Evolutionary conservation across 2,329 filamentous ascomycete species (phyloP).

Genomic region (Phyllosticta citrichinensis): DNA sequence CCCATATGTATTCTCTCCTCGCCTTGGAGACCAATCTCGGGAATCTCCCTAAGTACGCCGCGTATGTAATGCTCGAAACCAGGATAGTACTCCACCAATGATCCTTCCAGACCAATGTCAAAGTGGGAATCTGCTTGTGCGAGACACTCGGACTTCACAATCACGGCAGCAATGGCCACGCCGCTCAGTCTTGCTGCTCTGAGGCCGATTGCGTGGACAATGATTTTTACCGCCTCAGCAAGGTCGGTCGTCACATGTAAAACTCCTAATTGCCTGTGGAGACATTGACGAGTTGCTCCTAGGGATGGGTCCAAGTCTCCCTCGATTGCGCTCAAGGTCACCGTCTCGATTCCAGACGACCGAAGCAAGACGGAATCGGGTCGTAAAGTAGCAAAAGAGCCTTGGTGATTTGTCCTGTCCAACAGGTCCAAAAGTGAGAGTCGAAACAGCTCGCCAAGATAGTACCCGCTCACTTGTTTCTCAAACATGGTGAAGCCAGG

Average conservation of each 20-base stretch:
- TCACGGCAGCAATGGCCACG: constrained; percentile 77
- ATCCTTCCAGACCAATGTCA: constrained; percentile 91
- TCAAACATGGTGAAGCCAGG: constrained; percentile 69
- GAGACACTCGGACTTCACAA: constrained; percentile 47
- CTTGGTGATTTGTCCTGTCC: constrained; percentile 44
- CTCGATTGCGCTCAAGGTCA: constrained; percentile 78
- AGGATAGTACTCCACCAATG: constrained; percentile 90
- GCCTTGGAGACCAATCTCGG: constrained; percentile 65
- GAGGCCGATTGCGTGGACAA: constrained; percentile 75
- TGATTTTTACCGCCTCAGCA: constrained; percentile 73
- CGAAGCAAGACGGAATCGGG: constrained; percentile 58
- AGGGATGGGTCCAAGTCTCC: constrained; percentile 66
- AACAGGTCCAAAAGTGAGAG: constrained; percentile 64
- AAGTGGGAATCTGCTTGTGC: constrained; percentile 54
- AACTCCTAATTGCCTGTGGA: constrained; percentile 68
- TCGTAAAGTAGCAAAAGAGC: constrained; percentile 66
- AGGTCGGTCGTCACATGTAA: constrained; percentile 73
- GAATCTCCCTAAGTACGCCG: constrained; percentile 65
- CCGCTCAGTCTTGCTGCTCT: constrained; percentile 82
- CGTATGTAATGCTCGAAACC: constrained; percentile 82
- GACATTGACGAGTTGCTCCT: constrained; percentile 61
- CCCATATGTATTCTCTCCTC: constrained; percentile 86
- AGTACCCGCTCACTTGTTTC: constrained; percentile 97
- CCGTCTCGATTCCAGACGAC: constrained; percentile 67
- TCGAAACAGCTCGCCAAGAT: constrained; percentile 86